A percentile compares a stretch with the other conserved stretches of the same genome.
phyloP scores from a whole-genome alignment of 345 rosid genomes.

The Cardamine resedifolia region DNA sequence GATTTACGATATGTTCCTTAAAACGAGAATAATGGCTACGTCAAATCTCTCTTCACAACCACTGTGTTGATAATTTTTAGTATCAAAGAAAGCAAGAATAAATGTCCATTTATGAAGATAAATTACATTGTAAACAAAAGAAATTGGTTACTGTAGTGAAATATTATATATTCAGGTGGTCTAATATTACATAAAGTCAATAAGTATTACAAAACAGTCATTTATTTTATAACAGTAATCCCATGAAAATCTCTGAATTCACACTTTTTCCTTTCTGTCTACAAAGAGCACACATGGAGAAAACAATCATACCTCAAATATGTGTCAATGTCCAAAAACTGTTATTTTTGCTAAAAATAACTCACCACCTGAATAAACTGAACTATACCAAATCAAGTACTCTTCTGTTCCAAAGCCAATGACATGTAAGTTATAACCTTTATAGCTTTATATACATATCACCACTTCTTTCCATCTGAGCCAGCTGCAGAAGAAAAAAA shows the following conservation, averaged over 20 bases:
- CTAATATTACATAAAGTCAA: neutral
- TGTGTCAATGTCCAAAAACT: slow-evolving; percentile 3
- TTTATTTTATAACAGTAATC: slow-evolving; percentile 2
- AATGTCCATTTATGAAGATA: neutral
- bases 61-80: neutral
- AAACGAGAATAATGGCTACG: neutral
- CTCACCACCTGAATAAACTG: slow-evolving; percentile 29
- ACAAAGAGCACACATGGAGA: neutral
- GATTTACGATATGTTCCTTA: neutral
- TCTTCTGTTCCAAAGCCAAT: slow-evolving; percentile 31
- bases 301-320: slow-evolving; percentile 8
- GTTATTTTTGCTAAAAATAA: slow-evolving; percentile 33
- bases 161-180: neutral
- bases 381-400: slow-evolving; percentile 33
- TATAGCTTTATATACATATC: slow-evolving; percentile 20
- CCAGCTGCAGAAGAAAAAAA: slow-evolving; percentile 23
- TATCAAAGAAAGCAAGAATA: neutral
- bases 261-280: neutral
- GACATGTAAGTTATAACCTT: slow-evolving; percentile 21
- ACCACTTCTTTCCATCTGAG: slow-evolving; percentile 25
- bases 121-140: neutral
- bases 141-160: neutral
- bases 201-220: neutral
- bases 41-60: neutral
- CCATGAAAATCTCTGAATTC: slow-evolving; percentile 18